Evolutionary conservation across 768 basidiomycete species (phyloP).

Genomic region (Trametopsis cervina): DNA sequence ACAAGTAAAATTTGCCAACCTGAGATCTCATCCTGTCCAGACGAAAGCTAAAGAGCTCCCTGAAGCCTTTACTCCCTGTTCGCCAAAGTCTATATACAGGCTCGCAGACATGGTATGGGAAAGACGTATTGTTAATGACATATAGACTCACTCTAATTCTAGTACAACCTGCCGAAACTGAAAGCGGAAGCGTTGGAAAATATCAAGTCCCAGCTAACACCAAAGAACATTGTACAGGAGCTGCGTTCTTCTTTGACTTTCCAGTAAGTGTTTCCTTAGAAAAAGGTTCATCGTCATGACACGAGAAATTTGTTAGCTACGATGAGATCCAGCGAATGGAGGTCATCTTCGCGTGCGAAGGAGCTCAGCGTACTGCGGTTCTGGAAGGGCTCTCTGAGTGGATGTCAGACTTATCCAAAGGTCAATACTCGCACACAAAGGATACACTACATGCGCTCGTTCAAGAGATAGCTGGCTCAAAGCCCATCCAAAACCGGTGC

Average conservation of each 20-base stretch:
- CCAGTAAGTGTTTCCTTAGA: background rate
- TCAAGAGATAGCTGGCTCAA: background rate
- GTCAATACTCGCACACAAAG: background rate
- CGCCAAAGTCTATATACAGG: conserved; percentile 22
- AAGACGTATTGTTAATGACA: too few relatives aligned
- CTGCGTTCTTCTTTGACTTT: background rate
- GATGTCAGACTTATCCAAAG: background rate
- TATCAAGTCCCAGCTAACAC: conserved; percentile 8
- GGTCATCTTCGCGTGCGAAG: background rate
- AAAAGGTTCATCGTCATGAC: too few relatives aligned
- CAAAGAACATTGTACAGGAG: conserved; percentile 20
- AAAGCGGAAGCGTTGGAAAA: conserved; percentile 13
- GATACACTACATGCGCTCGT: background rate
- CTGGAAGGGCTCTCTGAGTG: background rate
- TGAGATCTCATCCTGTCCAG: background rate
- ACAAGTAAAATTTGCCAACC: background rate
- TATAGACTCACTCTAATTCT: background rate
- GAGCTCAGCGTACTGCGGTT: background rate
- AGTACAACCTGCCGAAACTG: conserved; percentile 17
- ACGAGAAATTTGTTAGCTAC: too few relatives aligned
- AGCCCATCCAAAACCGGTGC: background rate
- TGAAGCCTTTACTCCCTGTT: conserved; percentile 8
- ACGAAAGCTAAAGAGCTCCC: background rate
- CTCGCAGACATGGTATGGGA: conserved; percentile 19
- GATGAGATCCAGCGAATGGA: background rate